Conservation (phyloP, 1,284 basidiomycete species). For the Marasmius oreades region DNA sequence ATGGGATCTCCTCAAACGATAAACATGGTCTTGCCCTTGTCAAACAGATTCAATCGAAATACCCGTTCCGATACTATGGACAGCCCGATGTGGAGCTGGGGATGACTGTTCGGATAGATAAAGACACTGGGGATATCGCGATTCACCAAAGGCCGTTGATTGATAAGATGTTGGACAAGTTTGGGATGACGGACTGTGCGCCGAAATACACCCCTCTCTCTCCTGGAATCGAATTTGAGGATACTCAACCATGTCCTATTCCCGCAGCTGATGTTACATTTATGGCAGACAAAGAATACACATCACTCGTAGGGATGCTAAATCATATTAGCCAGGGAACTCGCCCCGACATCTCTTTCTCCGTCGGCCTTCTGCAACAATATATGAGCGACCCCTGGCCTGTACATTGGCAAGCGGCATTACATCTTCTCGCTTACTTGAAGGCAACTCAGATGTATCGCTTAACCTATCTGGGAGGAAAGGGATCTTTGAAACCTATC, state of each 20-base stretch:
- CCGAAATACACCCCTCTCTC: too few species aligned
- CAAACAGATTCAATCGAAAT: too few species aligned
- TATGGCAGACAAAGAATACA: conserved; percentile 26
- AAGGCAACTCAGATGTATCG: conserved; percentile 17
- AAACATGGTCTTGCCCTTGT: too few species aligned
- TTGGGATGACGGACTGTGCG: too few species aligned
- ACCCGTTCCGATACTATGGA: too few species aligned
- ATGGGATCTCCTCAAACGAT: too few species aligned
- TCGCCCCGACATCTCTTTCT: conserved; percentile 27
- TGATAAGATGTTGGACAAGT: too few species aligned
- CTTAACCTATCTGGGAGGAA: conserved; percentile 22
- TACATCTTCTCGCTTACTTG: conserved; percentile 30
- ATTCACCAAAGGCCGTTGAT: too few species aligned
- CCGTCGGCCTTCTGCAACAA: conserved; percentile 25
- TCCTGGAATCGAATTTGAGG: conserved; percentile 14
- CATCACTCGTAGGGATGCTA: conserved; percentile 21
- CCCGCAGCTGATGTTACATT: conserved; percentile 13
- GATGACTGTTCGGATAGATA: too few species aligned
- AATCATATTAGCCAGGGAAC: conserved; percentile 28
- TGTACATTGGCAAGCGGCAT: conserved; percentile 25
- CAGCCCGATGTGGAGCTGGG: conserved; percentile 20
- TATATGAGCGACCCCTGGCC: conserved; percentile 24
- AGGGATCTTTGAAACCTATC: neutral
- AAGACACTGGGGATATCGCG: conserved; percentile 16
- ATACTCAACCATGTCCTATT: conserved; percentile 11